Evolutionary conservation across 371 early-diverging fungal species (phyloP).

Genomic region (Mortierella sp.): DNA sequence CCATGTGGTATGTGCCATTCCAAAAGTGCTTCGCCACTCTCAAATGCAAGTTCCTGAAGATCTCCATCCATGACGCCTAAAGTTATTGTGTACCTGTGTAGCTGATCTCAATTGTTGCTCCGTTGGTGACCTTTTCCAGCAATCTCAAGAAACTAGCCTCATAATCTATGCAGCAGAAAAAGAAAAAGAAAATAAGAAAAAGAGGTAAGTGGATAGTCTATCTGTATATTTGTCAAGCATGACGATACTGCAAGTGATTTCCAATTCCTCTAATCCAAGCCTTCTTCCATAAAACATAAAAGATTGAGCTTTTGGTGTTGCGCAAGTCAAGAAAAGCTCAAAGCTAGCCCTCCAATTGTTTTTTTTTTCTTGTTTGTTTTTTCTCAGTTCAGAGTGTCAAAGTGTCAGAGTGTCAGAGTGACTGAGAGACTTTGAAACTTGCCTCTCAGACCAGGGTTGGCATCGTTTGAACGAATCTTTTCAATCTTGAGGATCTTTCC

Average conservation of each 20-base stretch:
- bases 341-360: neutral
- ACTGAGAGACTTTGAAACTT: conserved; percentile 13
- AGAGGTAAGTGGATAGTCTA: neutral
- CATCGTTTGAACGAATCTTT: conserved; percentile 88
- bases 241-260: no score
- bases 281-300: no score
- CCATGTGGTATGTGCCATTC: neutral
- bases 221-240: no score
- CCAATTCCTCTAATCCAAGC: no score
- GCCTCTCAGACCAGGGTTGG: conserved; percentile 90
- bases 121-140: conserved; percentile 94
- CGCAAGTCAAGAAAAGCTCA: neutral
- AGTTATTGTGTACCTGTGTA: conserved; percentile 79
- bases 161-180: conserved; percentile 71
- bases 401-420: no score
- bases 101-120: conserved; percentile 90
- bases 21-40: neutral
- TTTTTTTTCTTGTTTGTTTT: no score
- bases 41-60: neutral
- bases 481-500: conserved; percentile 89
- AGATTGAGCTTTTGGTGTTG: no score
- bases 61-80: neutral
- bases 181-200: conserved; percentile 1
- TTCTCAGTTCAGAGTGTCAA: no score
- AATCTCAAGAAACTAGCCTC: conserved; percentile 91